A percentile compares a stretch with the other conserved stretches of the same genome.
Conservation (phyloP, 2,329 filamentous ascomycete genomes). For the Penicillium sp. region DNA sequence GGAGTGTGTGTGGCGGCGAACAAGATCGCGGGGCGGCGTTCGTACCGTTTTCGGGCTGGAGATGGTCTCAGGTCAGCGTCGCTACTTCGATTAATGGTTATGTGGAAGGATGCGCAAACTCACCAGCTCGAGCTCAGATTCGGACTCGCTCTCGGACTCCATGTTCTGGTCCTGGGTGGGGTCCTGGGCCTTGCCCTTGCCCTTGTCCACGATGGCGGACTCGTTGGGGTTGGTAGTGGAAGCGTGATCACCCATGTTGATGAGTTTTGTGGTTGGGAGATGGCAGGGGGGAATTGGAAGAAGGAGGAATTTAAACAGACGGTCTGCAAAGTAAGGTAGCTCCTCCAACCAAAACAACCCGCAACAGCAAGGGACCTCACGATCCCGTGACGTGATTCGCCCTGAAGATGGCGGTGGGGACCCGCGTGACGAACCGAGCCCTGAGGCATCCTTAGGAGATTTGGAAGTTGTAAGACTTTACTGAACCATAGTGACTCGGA, state of each 20-base stretch:
- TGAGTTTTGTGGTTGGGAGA: conserved; percentile 1
- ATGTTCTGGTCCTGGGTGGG: conserved; percentile 61
- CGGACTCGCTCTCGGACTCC: conserved; percentile 65
- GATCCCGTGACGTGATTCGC: conserved; percentile 21
- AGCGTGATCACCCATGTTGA: conserved; percentile 38
- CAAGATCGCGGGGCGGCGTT: background rate
- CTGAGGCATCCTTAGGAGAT: conserved; percentile 6
- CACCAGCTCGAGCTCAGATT: conserved; percentile 54
- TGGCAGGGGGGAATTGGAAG: conserved; percentile 1
- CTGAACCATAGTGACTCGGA: background rate
- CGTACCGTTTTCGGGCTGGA: conserved; percentile 23
- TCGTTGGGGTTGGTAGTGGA: conserved; percentile 41
- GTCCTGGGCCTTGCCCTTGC: conserved; percentile 74
- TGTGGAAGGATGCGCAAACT: conserved; percentile 11
- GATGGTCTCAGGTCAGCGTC: background rate
- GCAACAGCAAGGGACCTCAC: conserved; percentile 21
- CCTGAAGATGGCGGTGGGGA: background rate
- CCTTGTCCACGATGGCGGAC: conserved; percentile 61
- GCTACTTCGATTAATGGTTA: background rate
- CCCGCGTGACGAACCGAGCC: conserved; percentile 19
- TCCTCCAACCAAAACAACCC: conserved; percentile 24
- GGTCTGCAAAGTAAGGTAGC: conserved; percentile 25
- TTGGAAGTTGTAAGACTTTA: background rate
- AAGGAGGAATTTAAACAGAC: conserved; percentile 20
- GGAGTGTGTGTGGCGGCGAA: background rate